phyloP scores from a whole-genome alignment of 179 eudicot genomes.

The Drosera spatulata region DNA sequence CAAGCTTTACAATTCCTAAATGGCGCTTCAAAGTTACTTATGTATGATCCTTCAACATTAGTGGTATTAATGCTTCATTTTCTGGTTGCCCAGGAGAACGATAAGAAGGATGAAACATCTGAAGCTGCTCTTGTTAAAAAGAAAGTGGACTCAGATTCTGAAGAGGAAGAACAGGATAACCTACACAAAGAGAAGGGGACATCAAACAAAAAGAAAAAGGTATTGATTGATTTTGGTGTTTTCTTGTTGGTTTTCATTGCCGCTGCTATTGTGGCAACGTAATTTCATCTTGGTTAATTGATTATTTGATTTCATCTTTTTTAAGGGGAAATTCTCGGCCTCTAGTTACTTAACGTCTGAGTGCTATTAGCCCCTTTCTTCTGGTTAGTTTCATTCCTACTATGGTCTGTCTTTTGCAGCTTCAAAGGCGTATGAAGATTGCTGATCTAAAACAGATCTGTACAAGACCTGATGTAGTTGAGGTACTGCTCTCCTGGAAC shows the following conservation, averaged over 20 bases:
- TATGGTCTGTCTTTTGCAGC: slow-evolving; percentile 23
- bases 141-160: slow-evolving; percentile 82
- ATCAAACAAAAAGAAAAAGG: slow-evolving; percentile 94
- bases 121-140: slow-evolving; percentile 45
- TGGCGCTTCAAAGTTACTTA: too few species aligned
- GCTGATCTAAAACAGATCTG: slow-evolving; percentile 87
- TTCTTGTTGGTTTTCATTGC: too few species aligned
- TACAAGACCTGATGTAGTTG: slow-evolving; percentile 89
- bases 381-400: neutral
- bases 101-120: slow-evolving; percentile 59
- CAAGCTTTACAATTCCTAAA: too few species aligned
- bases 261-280: too few species aligned
- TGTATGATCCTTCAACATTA: too few species aligned
- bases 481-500: slow-evolving; percentile 30
- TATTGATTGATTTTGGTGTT: slow-evolving; percentile 8
- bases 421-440: slow-evolving; percentile 89
- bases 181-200: slow-evolving; percentile 69
- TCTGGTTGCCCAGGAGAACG: slow-evolving; percentile 38
- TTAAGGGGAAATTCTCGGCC: too few species aligned
- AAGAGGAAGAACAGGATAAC: slow-evolving; percentile 78
- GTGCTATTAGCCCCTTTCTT: too few species aligned
- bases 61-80: neutral
- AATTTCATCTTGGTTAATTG: too few species aligned
- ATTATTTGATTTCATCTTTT: too few species aligned
- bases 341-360: too few species aligned